A percentile compares a stretch with the other conserved stretches of the same genome.
Evolutionary conservation across 2,329 filamentous ascomycete genomes (phyloP).

Genomic region (Ascochyta clinopodiicola): DNA sequence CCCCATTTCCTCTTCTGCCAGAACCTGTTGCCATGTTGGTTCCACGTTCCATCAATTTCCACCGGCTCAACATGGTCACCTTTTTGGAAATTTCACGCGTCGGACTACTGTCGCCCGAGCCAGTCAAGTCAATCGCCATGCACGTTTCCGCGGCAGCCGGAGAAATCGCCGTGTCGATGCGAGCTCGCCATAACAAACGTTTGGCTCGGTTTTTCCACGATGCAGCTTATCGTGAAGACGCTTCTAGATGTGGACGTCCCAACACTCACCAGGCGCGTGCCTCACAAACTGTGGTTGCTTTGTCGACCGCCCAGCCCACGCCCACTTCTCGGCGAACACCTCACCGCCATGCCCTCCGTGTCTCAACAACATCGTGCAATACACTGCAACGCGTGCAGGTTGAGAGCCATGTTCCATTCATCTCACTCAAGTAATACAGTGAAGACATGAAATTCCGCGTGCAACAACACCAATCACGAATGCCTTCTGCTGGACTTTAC

Average conservation of each 20-base stretch:
- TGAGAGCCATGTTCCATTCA: no score
- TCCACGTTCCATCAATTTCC: constrained; percentile 14
- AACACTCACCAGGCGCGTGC: constrained; percentile 4
- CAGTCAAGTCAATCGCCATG: constrained; percentile 20
- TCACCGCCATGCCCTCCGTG: constrained; percentile 10
- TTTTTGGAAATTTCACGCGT: constrained; percentile 16
- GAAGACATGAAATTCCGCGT: no score
- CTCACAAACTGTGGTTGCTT: constrained; percentile 12
- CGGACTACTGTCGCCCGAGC: constrained; percentile 31
- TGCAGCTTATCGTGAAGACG: constrained; percentile 8
- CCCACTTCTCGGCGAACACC: constrained; percentile 7
- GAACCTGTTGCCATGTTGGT: constrained; percentile 12
- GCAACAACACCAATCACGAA: no score
- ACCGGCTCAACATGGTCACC: constrained; percentile 20
- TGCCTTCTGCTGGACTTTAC: no score
- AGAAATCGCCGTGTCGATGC: constrained; percentile 16
- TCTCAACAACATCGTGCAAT: not conserved
- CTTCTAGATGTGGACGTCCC: constrained; percentile 7
- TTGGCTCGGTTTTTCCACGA: constrained; percentile 2
- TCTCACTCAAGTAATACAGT: no score
- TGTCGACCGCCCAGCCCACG: constrained; percentile 2
- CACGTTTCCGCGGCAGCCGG: constrained; percentile 15
- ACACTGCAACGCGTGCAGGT: no score
- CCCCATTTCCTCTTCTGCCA: constrained; percentile 16
- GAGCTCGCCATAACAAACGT: constrained; percentile 9